Evolutionary conservation across 176 grass and related monocot genomes (phyloP).

Genomic region (Carex scoparia): DNA sequence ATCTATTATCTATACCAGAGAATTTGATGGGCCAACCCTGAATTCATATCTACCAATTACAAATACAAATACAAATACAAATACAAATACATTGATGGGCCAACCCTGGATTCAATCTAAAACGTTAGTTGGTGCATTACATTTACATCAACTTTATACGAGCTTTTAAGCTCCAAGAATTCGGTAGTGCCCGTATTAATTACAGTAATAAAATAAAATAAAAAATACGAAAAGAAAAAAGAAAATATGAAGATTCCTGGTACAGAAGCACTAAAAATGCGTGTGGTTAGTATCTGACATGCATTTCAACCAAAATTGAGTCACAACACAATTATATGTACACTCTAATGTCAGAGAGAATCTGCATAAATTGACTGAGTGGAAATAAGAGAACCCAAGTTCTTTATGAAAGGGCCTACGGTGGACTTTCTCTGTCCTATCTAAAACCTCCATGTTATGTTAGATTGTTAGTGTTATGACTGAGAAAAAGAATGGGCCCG

Average conservation of each 20-base stretch:
- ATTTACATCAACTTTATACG: neutral
- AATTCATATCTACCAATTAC: too few species aligned
- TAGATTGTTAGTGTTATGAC: too few species aligned
- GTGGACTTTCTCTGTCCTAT: neutral
- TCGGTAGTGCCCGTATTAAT: neutral
- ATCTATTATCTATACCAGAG: too few species aligned
- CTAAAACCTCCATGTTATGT: neutral
- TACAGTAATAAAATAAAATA: neutral
- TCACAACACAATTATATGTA: neutral
- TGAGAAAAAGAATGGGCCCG: neutral
- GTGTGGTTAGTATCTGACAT: neutral
- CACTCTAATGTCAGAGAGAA: neutral
- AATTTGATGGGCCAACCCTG: too few species aligned
- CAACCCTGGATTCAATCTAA: neutral
- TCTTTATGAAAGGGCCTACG: neutral
- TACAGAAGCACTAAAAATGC: neutral
- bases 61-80: too few species aligned
- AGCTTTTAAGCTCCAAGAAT: constrained; percentile 6
- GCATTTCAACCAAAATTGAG: neutral
- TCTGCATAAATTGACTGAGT: neutral
- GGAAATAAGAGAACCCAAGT: neutral
- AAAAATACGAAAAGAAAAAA: neutral
- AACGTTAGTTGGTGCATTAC: neutral
- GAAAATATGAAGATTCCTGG: neutral
- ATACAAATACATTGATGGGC: neutral